Conservation (phyloP, 768 basidiomycete species). For the Boletus reticulatus region DNA sequence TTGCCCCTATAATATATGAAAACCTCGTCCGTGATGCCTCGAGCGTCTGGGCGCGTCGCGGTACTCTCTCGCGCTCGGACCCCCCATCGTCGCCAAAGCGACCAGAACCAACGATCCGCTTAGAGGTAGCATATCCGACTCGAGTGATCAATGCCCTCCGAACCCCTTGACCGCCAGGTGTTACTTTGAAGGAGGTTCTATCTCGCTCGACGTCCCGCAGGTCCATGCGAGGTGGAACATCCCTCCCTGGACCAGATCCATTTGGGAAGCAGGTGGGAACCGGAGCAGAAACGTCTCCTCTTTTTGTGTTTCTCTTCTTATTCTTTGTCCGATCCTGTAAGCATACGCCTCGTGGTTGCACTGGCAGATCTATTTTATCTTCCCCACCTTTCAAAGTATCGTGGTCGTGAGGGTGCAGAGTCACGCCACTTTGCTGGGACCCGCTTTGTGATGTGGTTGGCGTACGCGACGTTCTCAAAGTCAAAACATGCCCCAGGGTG, state of each 20-base stretch:
- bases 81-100: slow-evolving; percentile 11
- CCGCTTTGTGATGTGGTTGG: too few species aligned
- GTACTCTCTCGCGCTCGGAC: too few species aligned
- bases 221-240: slow-evolving; percentile 4
- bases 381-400: too few species aligned
- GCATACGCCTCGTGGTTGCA: background rate
- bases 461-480: background rate
- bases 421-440: background rate
- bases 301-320: too few species aligned
- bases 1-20: too few species aligned
- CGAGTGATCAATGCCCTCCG: background rate
- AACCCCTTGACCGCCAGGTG: slow-evolving; percentile 6
- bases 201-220: background rate
- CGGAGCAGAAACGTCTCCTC: too few species aligned
- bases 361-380: background rate
- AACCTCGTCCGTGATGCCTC: too few species aligned
- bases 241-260: slow-evolving; percentile 31
- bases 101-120: slow-evolving; percentile 30
- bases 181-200: slow-evolving; percentile 18
- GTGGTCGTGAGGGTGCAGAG: too few species aligned
- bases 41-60: too few species aligned
- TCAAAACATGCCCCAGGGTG: background rate
- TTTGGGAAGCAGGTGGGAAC: slow-evolving; percentile 21
- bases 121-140: slow-evolving; percentile 13
- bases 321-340: background rate